A percentile compares a stretch with the other conserved stretches of the same genome.
phyloP scores from a whole-genome alignment of 1,284 basidiomycete genomes.

The Boletus mariae region DNA sequence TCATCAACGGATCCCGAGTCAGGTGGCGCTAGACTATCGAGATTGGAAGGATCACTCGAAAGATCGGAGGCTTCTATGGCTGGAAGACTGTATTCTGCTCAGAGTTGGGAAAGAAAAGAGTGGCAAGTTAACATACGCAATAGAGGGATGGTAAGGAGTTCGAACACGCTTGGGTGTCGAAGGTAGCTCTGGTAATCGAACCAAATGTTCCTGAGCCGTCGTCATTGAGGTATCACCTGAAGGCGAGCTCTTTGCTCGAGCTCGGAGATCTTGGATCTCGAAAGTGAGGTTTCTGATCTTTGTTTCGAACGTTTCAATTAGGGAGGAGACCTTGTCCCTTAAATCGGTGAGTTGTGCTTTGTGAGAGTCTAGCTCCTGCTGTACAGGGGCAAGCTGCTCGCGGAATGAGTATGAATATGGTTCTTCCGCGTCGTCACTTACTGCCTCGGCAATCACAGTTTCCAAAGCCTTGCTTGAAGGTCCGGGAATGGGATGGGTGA shows the following conservation, averaged over 20 bases:
- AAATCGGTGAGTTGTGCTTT: slow-evolving; percentile 41
- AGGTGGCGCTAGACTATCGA: slow-evolving; percentile 12
- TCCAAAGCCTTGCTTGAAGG: slow-evolving; percentile 23
- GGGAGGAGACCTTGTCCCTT: slow-evolving; percentile 35
- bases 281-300: slow-evolving; percentile 35
- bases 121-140: slow-evolving; percentile 24
- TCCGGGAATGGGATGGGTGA: slow-evolving; percentile 8
- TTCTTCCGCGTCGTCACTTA: slow-evolving; percentile 26
- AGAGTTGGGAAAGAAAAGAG: slow-evolving; percentile 5
- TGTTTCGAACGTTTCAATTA: slow-evolving; percentile 32
- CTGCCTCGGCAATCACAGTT: slow-evolving; percentile 39
- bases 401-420: slow-evolving; percentile 7
- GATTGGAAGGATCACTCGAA: slow-evolving; percentile 23
- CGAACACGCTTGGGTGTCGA: slow-evolving; percentile 34
- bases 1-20: slow-evolving; percentile 20
- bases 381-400: slow-evolving; percentile 51
- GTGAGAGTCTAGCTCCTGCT: slow-evolving; percentile 38
- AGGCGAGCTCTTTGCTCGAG: slow-evolving; percentile 13
- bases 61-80: slow-evolving; percentile 14
- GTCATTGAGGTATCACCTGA: slow-evolving; percentile 12
- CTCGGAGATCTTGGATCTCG: slow-evolving; percentile 29
- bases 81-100: slow-evolving; percentile 19
- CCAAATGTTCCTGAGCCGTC: slow-evolving; percentile 11
- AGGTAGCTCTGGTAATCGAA: slow-evolving; percentile 30
- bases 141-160: slow-evolving; percentile 27